A percentile compares a stretch with the other conserved stretches of the same genome.
Evolutionary conservation across 2,329 filamentous ascomycete species (phyloP).

Genomic region (Eutypella sp.): DNA sequence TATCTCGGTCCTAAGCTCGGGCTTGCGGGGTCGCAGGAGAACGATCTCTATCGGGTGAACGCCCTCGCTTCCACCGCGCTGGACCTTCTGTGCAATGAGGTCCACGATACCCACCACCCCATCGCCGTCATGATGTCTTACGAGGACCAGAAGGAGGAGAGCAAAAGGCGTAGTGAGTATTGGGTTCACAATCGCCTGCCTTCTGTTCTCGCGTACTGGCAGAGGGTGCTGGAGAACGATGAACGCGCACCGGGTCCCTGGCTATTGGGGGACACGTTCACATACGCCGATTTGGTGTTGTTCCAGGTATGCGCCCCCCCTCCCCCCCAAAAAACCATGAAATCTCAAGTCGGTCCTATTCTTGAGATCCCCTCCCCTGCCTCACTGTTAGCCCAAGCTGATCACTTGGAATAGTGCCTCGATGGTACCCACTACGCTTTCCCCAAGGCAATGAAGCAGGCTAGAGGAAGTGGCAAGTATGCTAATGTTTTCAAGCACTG

Average conservation of each 20-base stretch:
- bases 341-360: neutral
- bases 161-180: slow-evolving; percentile 49
- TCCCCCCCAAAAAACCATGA: neutral
- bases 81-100: slow-evolving; percentile 63
- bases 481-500: slow-evolving; percentile 57
- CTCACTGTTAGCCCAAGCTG: neutral
- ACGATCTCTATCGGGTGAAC: slow-evolving; percentile 50
- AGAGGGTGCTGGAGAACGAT: slow-evolving; percentile 55
- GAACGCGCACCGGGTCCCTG: slow-evolving; percentile 51
- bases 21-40: slow-evolving; percentile 37
- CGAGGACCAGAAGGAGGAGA: slow-evolving; percentile 69
- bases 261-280: slow-evolving; percentile 57
- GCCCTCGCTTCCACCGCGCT: slow-evolving; percentile 62
- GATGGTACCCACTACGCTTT: slow-evolving; percentile 61
- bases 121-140: slow-evolving; percentile 54
- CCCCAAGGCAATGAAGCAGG: slow-evolving; percentile 55
- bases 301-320: slow-evolving; percentile 53
- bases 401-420: slow-evolving; percentile 32
- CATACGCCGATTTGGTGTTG: slow-evolving; percentile 65
- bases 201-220: slow-evolving; percentile 65
- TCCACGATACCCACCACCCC: slow-evolving; percentile 72
- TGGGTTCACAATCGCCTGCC: slow-evolving; percentile 59
- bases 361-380: neutral
- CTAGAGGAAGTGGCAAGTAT: slow-evolving; percentile 51
- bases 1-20: slow-evolving; percentile 60